Evolutionary conservation across 345 rosid species (phyloP).

Genomic region (Pistacia atlantica): DNA sequence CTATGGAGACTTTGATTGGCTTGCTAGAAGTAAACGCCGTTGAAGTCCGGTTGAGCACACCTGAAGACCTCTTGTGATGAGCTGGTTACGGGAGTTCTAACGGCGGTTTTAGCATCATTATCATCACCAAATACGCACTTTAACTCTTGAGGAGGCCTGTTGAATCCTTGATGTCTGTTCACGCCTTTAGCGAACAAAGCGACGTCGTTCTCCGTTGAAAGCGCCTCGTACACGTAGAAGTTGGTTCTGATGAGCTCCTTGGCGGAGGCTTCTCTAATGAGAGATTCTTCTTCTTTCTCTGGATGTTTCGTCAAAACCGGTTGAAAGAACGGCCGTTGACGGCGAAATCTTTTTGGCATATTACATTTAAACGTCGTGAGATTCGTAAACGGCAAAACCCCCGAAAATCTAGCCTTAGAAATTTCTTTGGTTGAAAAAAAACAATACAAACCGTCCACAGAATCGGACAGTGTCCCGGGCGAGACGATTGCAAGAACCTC

Average conservation of each 20-base stretch:
- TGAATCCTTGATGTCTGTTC: conserved; percentile 58
- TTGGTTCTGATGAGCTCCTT: conserved; percentile 52
- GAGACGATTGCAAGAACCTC: conserved; percentile 57
- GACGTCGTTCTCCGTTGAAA: conserved; percentile 71
- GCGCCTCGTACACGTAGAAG: conserved; percentile 65
- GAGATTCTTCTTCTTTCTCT: conserved; percentile 12
- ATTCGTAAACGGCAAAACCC: conserved; percentile 48
- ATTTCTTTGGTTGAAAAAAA: conserved; percentile 57
- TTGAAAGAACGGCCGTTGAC: conserved; percentile 43
- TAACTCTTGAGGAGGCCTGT: conserved; percentile 45
- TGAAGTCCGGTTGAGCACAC: conserved; percentile 57
- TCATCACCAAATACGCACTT: conserved; percentile 64
- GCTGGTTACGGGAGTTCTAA: conserved; percentile 67
- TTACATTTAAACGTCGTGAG: conserved; percentile 55
- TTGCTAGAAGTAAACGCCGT: conserved; percentile 19
- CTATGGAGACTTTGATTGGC: conserved; percentile 51
- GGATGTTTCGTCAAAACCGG: conserved; percentile 47
- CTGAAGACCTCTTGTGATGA: conserved; percentile 86
- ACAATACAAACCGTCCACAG: conserved; percentile 34
- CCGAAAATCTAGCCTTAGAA: conserved; percentile 55
- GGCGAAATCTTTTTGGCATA: conserved; percentile 56
- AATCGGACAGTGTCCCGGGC: conserved; percentile 21
- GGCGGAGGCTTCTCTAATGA: conserved; percentile 9
- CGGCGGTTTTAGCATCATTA: conserved; percentile 27
- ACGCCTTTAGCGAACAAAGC: conserved; percentile 78